Percentiles rank a stretch among this genome's conserved stretches.
Evolutionary conservation across 495 filamentous ascomycete genomes (phyloP).

Genomic region (Bathelium albidoporum): DNA sequence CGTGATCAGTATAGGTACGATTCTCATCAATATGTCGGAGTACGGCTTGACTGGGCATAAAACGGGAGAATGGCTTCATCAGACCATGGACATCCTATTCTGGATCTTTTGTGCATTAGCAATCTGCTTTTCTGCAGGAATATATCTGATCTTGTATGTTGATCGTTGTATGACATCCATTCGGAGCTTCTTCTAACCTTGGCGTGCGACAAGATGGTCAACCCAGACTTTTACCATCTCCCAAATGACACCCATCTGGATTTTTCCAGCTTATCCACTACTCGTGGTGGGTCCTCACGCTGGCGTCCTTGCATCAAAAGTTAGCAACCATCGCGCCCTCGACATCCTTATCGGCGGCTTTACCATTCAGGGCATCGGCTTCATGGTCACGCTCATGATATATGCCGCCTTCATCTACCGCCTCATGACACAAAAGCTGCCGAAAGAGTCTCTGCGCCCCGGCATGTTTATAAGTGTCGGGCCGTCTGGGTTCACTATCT

Average conservation of each 20-base stretch:
- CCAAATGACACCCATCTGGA: conserved; percentile 86
- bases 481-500: conserved; percentile 67
- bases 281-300: conserved; percentile 71
- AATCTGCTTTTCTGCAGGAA: conserved; percentile 50
- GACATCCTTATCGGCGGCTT: conserved; percentile 61
- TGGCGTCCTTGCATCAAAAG: conserved; percentile 48
- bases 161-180: background rate
- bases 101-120: conserved; percentile 65
- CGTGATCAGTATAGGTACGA: conserved; percentile 61
- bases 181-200: background rate
- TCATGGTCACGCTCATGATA: conserved; percentile 76
- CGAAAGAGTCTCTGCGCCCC: conserved; percentile 61
- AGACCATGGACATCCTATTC: conserved; percentile 53
- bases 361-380: conserved; percentile 72
- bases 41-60: conserved; percentile 52
- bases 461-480: conserved; percentile 82
- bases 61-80: conserved; percentile 57
- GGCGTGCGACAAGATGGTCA: conserved; percentile 42
- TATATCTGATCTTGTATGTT: conserved; percentile 59
- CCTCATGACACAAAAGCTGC: conserved; percentile 85
- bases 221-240: conserved; percentile 70
- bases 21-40: conserved; percentile 69
- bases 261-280: conserved; percentile 81
- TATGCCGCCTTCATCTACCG: conserved; percentile 79
- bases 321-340: conserved; percentile 35